These are phyloP conservation scores for Camelina sativa DNA, from an alignment of 345 rosid species.

Conservation along the genomic window DNA sequence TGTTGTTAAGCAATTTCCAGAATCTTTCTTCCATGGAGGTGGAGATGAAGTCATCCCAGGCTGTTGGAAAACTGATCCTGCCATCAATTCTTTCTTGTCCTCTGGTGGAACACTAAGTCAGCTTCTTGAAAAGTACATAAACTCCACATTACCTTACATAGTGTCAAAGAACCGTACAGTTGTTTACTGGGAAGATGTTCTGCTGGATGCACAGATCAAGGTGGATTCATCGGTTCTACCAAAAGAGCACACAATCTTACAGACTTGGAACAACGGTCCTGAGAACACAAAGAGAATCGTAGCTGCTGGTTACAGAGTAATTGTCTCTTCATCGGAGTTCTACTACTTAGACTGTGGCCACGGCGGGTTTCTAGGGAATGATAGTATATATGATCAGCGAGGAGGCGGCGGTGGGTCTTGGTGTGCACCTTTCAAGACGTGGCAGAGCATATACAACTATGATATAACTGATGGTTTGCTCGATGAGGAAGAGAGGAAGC, in stretches of 20 bases:
- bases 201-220: slow-evolving; percentile 57
- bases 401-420: slow-evolving; percentile 63
- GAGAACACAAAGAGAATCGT: slow-evolving; percentile 70
- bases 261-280: slow-evolving; percentile 82
- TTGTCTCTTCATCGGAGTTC: slow-evolving; percentile 82
- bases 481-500: slow-evolving; percentile 61
- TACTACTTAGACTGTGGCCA: slow-evolving; percentile 92
- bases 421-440: slow-evolving; percentile 91
- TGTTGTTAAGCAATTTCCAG: slow-evolving; percentile 60
- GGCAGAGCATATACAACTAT: slow-evolving; percentile 86
- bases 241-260: slow-evolving; percentile 65
- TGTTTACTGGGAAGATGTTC: slow-evolving; percentile 88
- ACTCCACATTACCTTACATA: slow-evolving; percentile 64
- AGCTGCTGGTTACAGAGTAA: slow-evolving; percentile 71
- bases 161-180: slow-evolving; percentile 70
- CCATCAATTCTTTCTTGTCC: slow-evolving; percentile 61
- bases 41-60: slow-evolving; percentile 79
- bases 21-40: slow-evolving; percentile 75
- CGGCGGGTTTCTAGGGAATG: slow-evolving; percentile 72
- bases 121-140: slow-evolving; percentile 66
- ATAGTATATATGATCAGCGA: slow-evolving; percentile 63
- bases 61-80: slow-evolving; percentile 79
- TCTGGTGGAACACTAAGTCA: slow-evolving; percentile 69
- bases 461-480: slow-evolving; percentile 69
- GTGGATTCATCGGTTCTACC: slow-evolving; percentile 60